Evolutionary conservation across 257 asterid genomes (phyloP).

Genomic region (Plantago ovata): DNA sequence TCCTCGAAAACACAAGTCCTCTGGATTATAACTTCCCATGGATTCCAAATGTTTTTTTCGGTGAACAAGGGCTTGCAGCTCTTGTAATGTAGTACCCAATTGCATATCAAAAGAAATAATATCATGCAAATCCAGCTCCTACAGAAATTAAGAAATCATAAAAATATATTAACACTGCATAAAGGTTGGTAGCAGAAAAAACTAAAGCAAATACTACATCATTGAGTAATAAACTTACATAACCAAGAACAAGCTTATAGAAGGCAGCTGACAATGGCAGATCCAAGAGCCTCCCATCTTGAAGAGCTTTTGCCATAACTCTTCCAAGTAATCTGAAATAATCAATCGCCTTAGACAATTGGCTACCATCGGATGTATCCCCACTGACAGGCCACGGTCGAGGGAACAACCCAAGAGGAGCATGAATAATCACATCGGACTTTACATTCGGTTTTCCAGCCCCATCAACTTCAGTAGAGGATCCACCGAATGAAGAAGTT

Average conservation of each 20-base stretch:
- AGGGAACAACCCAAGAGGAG: constrained; percentile 94
- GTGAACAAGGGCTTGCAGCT: constrained; percentile 80
- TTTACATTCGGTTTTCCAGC: constrained; percentile 20
- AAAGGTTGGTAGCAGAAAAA: constrained; percentile 1
- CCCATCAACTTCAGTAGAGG: constrained; percentile 55
- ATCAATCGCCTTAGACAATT: constrained; percentile 61
- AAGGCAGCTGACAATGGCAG: constrained; percentile 81
- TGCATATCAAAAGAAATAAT: constrained; percentile 71
- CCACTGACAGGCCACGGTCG: constrained; percentile 79
- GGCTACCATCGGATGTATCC: constrained; percentile 61
- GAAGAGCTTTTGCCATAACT: constrained; percentile 98
- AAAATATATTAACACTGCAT: constrained; percentile 9
- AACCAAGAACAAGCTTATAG: constrained; percentile 81
- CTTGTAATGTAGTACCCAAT: constrained; percentile 83
- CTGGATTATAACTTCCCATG: constrained; percentile 41
- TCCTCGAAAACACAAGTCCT: constrained; percentile 67
- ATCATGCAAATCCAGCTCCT: constrained; percentile 96
- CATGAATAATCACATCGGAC: constrained; percentile 51
- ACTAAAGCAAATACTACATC: neutral
- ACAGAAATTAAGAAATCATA: constrained; percentile 23
- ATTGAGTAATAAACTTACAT: constrained; percentile 39
- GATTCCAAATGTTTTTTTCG: constrained; percentile 67
- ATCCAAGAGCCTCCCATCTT: constrained; percentile 97
- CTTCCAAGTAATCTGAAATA: constrained; percentile 84
- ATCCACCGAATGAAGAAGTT: constrained; percentile 31